phyloP scores from a whole-genome alignment of 148 eudicot species.

The Chenopodium album region DNA sequence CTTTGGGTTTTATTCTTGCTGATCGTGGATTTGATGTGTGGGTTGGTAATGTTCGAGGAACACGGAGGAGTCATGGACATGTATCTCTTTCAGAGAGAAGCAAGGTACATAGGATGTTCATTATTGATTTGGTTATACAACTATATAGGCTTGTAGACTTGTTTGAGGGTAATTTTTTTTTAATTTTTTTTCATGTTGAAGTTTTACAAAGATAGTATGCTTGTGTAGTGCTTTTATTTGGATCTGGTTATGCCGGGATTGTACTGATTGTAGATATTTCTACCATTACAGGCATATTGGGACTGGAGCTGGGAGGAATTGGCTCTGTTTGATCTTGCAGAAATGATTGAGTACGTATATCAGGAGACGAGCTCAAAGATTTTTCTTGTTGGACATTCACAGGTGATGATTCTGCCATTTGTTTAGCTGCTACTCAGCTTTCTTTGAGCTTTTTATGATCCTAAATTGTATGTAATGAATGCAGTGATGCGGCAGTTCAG shows the following conservation, averaged over 20 bases:
- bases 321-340: slow-evolving; percentile 78
- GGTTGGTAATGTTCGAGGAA: slow-evolving; percentile 89
- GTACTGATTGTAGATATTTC: background rate
- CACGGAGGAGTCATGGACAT: slow-evolving; percentile 90
- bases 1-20: slow-evolving; percentile 87
- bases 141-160: background rate
- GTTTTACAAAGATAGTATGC: background rate
- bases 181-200: background rate
- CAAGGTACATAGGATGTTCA: slow-evolving; percentile 44
- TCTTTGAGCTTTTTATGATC: background rate
- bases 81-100: slow-evolving; percentile 59
- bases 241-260: background rate
- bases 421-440: background rate
- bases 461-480: slow-evolving; percentile 10
- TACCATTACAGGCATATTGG: slow-evolving; percentile 72
- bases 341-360: slow-evolving; percentile 62
- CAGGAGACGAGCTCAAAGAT: slow-evolving; percentile 51
- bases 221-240: background rate
- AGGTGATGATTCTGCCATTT: slow-evolving; percentile 45
- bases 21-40: slow-evolving; percentile 89
- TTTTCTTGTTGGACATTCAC: slow-evolving; percentile 88
- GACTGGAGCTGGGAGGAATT: slow-evolving; percentile 99
- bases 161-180: no score
- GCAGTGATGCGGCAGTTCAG: slow-evolving; percentile 59
- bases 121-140: background rate